Conservation (phyloP, 148 eudicot species). For the Vaccinium vitisidaea region DNA sequence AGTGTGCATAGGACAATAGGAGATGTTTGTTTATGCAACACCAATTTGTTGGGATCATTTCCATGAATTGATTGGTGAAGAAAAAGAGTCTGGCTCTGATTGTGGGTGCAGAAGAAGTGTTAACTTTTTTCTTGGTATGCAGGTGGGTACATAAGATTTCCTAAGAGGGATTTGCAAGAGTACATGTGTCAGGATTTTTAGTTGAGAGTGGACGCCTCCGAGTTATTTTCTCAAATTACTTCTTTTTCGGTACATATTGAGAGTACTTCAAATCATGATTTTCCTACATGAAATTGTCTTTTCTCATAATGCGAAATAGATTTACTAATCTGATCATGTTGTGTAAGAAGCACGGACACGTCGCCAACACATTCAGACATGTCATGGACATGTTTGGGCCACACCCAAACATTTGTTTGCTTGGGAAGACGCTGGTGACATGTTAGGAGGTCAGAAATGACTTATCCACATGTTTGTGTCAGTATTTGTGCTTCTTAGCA, state of each 20-base stretch:
- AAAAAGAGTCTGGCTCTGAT: not conserved
- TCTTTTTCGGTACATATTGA: not conserved
- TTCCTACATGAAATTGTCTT: not conserved
- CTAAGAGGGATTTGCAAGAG: too few relatives aligned
- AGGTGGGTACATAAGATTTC: not conserved
- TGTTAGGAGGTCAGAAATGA: not conserved
- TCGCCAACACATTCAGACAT: not conserved
- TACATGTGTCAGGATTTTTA: not conserved
- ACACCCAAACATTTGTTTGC: not conserved
- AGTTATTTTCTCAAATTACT: constrained; percentile 3
- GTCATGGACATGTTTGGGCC: not conserved
- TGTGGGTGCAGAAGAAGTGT: not conserved
- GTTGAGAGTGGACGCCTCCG: not conserved
- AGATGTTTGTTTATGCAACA: not conserved
- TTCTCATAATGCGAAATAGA: not conserved
- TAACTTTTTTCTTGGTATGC: not conserved
- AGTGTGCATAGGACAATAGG: not conserved
- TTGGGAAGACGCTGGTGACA: too few relatives aligned
- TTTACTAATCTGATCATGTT: not conserved
- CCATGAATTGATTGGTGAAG: not conserved
- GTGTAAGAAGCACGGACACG: not conserved
- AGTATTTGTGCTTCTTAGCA: constrained; percentile 4
- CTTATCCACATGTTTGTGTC: not conserved
- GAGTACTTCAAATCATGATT: not conserved
- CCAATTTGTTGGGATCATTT: not conserved